phyloP scores from a whole-genome alignment of 345 rosid species.

The Salix brachista region DNA sequence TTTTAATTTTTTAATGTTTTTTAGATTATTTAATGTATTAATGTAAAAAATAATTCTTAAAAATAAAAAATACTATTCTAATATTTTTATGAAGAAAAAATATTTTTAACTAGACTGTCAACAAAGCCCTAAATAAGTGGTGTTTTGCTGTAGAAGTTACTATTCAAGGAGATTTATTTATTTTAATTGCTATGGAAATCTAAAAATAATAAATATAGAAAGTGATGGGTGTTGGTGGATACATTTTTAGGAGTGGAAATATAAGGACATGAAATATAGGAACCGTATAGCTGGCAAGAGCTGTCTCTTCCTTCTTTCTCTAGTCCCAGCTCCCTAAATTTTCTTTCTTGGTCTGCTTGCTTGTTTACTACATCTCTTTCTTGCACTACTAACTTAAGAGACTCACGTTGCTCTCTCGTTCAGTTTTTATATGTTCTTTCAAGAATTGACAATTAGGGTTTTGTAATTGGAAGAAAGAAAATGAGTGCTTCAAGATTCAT shows the following conservation, averaged over 20 bases:
- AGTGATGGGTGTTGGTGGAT: conserved; percentile 15
- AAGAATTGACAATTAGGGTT: neutral
- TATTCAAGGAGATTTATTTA: no score
- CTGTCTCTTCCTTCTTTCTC: conserved; percentile 3
- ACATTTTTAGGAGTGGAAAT: conserved; percentile 2
- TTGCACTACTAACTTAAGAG: neutral
- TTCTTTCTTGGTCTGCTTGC: neutral
- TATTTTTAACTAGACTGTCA: no score
- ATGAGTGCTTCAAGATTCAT: conserved; percentile 76
- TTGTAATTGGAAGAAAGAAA: neutral
- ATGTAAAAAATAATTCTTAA: no score
- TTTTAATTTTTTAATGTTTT: no score
- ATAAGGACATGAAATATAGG: conserved; percentile 15
- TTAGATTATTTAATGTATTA: no score
- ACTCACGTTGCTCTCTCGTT: neutral
- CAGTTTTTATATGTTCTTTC: neutral
- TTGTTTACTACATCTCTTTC: neutral
- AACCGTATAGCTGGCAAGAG: conserved; percentile 19
- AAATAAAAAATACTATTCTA: no score
- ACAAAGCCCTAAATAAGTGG: no score
- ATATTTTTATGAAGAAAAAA: no score
- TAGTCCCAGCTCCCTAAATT: neutral
- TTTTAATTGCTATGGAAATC: neutral
- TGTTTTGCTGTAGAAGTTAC: no score
- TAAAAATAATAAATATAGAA: neutral